These are phyloP conservation scores for Citrus glauca DNA, from an alignment of 345 rosid genomes.

Conservation along the genomic window DNA sequence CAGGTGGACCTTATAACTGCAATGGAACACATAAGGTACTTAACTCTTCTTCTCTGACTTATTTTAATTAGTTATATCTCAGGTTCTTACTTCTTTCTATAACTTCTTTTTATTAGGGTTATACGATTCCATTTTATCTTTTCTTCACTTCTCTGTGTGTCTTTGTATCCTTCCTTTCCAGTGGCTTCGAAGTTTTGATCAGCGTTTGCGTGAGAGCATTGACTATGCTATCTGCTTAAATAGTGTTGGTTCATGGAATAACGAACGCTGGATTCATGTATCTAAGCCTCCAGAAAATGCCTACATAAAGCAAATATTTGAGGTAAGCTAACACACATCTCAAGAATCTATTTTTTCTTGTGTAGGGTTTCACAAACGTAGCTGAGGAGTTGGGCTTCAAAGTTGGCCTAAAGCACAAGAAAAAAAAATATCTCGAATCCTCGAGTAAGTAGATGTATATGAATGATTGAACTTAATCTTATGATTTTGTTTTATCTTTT, in stretches of 20 bases:
- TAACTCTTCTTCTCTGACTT: constrained; percentile 10
- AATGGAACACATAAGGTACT: constrained; percentile 94
- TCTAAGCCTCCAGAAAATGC: constrained; percentile 97
- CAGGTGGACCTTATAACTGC: constrained; percentile 96
- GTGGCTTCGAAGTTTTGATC: constrained; percentile 99
- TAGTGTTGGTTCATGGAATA: constrained; percentile 83
- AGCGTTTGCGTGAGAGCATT: constrained; percentile 89
- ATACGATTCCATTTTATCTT: constrained; percentile 5
- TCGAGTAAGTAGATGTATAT: constrained; percentile 61
- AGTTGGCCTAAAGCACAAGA: constrained; percentile 92
- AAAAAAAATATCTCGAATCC: constrained; percentile 91
- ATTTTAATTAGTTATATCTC: constrained; percentile 1
- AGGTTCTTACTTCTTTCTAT: not conserved
- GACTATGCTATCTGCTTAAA: constrained; percentile 98
- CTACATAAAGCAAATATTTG: constrained; percentile 80
- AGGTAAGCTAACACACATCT: constrained; percentile 42
- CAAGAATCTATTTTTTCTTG: not conserved
- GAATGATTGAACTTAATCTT: constrained; percentile 3
- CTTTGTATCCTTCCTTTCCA: constrained; percentile 31
- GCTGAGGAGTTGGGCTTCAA: constrained; percentile 72
- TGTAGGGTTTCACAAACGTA: constrained; percentile 75
- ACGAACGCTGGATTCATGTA: constrained; percentile 68
- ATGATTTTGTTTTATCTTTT: not conserved
- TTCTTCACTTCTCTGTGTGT: not conserved
- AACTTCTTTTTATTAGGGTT: not conserved